Conservation (phyloP, 352 stramenopile species). For the Pythium brachiatum region DNA sequence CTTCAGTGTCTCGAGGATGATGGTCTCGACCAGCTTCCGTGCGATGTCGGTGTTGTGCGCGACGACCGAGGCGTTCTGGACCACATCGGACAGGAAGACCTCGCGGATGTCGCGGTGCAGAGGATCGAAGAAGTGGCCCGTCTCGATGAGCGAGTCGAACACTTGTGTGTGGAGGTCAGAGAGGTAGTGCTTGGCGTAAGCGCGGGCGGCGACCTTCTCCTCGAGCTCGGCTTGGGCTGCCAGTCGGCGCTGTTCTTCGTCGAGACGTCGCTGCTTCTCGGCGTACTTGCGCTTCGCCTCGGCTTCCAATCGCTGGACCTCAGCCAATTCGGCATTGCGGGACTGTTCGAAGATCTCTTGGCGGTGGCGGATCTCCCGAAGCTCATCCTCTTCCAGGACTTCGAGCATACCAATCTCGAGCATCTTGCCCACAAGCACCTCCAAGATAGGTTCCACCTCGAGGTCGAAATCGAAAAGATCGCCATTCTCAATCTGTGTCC, state of each 20-base stretch:
- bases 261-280: constrained; percentile 88
- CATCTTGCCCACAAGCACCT: constrained; percentile 95
- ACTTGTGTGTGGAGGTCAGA: constrained; percentile 81
- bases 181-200: constrained; percentile 89
- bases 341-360: constrained; percentile 92
- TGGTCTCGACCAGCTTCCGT: constrained; percentile 33
- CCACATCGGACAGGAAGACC: constrained; percentile 70
- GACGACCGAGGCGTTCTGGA: constrained; percentile 41
- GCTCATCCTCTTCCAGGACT: constrained; percentile 93
- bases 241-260: constrained; percentile 76
- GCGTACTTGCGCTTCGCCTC: constrained; percentile 89
- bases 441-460: constrained; percentile 93
- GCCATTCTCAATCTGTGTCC: constrained; percentile 91
- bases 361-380: constrained; percentile 85
- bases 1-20: constrained; percentile 34
- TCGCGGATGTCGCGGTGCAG: constrained; percentile 79
- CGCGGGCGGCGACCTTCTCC: constrained; percentile 90
- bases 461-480: constrained; percentile 96
- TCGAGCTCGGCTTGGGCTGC: constrained; percentile 81
- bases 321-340: constrained; percentile 90
- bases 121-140: constrained; percentile 90
- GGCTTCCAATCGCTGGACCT: constrained; percentile 93
- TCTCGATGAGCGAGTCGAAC: constrained; percentile 85
- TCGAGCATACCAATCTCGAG: constrained; percentile 93
- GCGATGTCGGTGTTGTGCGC: constrained; percentile 42